Base-by-base conservation (phyloP, 2,329 filamentous ascomycete genomes). In the Chrysoporthe deuterocubensis region DNA sequence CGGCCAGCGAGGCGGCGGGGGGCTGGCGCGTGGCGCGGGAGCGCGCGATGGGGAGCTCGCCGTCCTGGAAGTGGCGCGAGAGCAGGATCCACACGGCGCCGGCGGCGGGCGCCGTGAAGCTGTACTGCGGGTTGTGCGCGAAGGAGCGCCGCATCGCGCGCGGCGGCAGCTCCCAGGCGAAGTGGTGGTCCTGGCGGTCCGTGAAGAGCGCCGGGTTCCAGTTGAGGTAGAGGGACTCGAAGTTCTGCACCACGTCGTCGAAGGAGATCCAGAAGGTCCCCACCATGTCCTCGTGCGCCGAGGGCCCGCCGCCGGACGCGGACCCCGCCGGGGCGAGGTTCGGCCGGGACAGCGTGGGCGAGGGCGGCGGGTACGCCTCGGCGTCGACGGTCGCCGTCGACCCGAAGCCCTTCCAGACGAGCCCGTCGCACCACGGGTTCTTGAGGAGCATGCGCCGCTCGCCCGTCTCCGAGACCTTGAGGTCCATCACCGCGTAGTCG, bases 211-310 rank as follows among this genome's bases (percentile, higher is more conserved):
- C 85, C 0, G 96, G 94, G 72, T 97, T 97, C 96, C 96, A 99
- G 79, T 98, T 99, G 65, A 99, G 84, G 78, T 98, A 99, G 72
- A 99, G 88, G 21, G 94, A 97, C 76, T 98, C 94, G 71, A 97
- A 99, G 75, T 97, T 90, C 74, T 97, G 94, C 46, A 93, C 87
- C 4, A 97, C 89, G 71, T 94, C 92, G 72, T 97, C 92, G 40
- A 96, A 88, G 34, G 90, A 89, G 80, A 98, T 96, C 95, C 96
- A 98, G 75, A 97, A 96, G 0, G 91, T 93, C n/a, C 94, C 93
- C 0, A 91, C 90, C 40, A 80, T 78, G 26, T 79, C 74, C 11
- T 67, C 59, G 6, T 68, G 62, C 4, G 26, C 26, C 26, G 70
- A 54, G 26, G 73, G 66, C 13, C 71, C 63, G 0, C 0, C 26